Conservation (phyloP, 208 protist genomes). For the Acanthamoeba triangularis region DNA sequence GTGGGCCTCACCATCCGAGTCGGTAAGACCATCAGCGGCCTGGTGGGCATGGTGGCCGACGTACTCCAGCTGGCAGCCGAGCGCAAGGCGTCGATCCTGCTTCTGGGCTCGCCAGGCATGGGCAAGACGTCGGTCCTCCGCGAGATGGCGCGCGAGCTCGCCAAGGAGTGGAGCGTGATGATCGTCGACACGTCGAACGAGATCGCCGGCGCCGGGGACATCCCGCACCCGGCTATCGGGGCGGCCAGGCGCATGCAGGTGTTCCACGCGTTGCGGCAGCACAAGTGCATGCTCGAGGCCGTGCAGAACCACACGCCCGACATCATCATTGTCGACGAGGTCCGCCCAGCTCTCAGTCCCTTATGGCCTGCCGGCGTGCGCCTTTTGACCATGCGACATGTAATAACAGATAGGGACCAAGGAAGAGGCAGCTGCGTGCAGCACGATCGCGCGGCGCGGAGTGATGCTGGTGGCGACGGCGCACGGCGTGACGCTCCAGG, state of each 20-base stretch:
- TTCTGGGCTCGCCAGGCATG: slow-evolving; percentile 94
- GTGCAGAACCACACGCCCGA: slow-evolving; percentile 97
- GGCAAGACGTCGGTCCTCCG: slow-evolving; percentile 97
- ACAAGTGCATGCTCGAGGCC: slow-evolving; percentile 93
- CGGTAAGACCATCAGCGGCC: slow-evolving; percentile 92
- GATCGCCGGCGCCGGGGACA: slow-evolving; percentile 95
- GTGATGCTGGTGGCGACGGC: slow-evolving; percentile 94
- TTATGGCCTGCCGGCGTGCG: no score
- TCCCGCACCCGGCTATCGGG: slow-evolving; percentile 94
- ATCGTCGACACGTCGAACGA: slow-evolving; percentile 97
- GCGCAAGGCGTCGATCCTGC: slow-evolving; percentile 90
- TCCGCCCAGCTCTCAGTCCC: no score
- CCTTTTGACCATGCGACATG: no score
- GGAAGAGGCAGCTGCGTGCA: slow-evolving; percentile 92
- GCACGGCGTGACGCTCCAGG: slow-evolving; percentile 93
- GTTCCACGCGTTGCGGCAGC: slow-evolving; percentile 89
- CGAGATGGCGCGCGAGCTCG: slow-evolving; percentile 94
- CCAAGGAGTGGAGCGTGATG: slow-evolving; percentile 89
- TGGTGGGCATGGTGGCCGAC: slow-evolving; percentile 89
- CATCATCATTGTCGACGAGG: slow-evolving; percentile 96
- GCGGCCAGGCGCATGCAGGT: slow-evolving; percentile 95
- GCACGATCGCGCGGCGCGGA: slow-evolving; percentile 90
- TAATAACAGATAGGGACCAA: slow-evolving; percentile 91
- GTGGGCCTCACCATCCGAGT: slow-evolving; percentile 94
- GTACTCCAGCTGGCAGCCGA: slow-evolving; percentile 72